phyloP scores from a whole-genome alignment of 352 stramenopile genomes.

The Nothophytophthora sp. region DNA sequence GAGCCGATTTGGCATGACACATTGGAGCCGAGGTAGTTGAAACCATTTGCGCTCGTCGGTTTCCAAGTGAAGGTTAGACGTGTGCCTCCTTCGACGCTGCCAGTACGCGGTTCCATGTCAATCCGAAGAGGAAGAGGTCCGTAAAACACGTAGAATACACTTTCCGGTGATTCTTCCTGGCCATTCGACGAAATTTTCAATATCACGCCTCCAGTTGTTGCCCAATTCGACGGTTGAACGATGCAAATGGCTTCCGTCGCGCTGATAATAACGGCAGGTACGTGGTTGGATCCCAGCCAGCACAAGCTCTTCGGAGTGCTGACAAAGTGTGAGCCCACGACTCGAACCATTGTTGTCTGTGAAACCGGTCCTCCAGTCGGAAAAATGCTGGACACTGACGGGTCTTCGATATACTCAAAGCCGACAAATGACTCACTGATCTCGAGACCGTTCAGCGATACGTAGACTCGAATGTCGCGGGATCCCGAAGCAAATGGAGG shows the following conservation, averaged over 20 bases:
- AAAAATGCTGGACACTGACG: constrained; percentile 27
- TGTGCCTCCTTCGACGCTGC: constrained; percentile 29
- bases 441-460: constrained; percentile 40
- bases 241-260: constrained; percentile 33
- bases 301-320: constrained; percentile 25
- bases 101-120: constrained; percentile 12
- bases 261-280: constrained; percentile 36
- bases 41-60: neutral
- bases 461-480: constrained; percentile 19
- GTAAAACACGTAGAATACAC: constrained; percentile 36
- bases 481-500: constrained; percentile 13
- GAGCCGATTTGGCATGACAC: constrained; percentile 27
- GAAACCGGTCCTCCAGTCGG: constrained; percentile 26
- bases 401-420: constrained; percentile 34
- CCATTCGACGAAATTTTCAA: constrained; percentile 42
- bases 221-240: constrained; percentile 22
- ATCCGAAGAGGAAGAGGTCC: constrained; percentile 12
- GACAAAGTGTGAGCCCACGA: constrained; percentile 32
- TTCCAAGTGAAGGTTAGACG: constrained; percentile 24
- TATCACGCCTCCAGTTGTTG: neutral
- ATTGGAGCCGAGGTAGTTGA: constrained; percentile 1
- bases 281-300: constrained; percentile 18
- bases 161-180: constrained; percentile 28
- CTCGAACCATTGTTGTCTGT: constrained; percentile 24
- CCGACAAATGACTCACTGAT: constrained; percentile 17